Conservation (phyloP, 345 rosid genomes). For the Lepidium didymum region DNA sequence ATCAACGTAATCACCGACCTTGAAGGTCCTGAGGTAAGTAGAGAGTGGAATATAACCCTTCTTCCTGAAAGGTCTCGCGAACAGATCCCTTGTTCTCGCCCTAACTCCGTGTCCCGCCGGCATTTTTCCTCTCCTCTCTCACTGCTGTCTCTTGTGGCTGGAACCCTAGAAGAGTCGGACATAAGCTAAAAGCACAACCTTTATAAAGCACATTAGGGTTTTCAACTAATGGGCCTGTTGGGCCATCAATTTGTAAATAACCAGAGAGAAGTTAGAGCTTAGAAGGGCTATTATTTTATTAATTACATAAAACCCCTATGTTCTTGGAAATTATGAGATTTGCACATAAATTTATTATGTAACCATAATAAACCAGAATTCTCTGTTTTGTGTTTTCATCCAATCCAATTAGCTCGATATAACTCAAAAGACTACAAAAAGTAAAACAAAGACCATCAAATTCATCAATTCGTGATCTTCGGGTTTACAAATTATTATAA, state of each 20-base stretch:
- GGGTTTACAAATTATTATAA: too few species aligned
- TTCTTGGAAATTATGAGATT: not conserved
- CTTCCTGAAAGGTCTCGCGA: constrained; percentile 66
- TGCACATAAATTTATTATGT: not conserved
- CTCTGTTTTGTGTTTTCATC: too few species aligned
- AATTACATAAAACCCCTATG: not conserved
- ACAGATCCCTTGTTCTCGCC: constrained; percentile 54
- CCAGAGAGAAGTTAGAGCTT: not conserved
- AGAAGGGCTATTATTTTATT: not conserved
- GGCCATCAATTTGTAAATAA: not conserved
- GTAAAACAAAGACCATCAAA: too few species aligned
- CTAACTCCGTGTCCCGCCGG: constrained; percentile 60
- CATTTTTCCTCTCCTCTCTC: constrained; percentile 21
- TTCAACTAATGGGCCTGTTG: not conserved
- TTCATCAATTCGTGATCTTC: too few species aligned
- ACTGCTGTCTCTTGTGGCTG: not conserved
- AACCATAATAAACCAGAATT: not conserved
- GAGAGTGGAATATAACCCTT: constrained; percentile 65
- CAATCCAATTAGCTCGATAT: too few species aligned
- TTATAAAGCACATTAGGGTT: constrained; percentile 6
- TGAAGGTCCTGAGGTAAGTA: constrained; percentile 55
- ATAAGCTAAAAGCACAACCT: not conserved
- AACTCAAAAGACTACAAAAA: too few species aligned
- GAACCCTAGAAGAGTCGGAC: not conserved
- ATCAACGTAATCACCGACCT: constrained; percentile 64